Evolutionary conservation across 306 rosid genomes (phyloP).

Genomic region (Rubus idaeus): DNA sequence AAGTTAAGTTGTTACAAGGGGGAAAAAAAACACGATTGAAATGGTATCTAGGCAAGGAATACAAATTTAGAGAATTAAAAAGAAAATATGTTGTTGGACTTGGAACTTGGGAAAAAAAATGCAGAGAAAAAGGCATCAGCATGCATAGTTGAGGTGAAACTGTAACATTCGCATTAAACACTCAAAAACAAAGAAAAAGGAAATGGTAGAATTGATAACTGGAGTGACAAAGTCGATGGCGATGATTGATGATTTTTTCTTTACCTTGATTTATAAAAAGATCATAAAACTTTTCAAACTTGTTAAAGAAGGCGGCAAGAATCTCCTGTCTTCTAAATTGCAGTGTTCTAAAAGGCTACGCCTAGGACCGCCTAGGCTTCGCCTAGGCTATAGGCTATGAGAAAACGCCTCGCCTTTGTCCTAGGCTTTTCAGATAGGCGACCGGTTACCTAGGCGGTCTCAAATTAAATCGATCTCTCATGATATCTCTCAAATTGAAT

Average conservation of each 20-base stretch:
- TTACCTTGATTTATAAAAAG: slow-evolving; percentile 79
- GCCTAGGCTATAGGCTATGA: no score
- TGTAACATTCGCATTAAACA: neutral
- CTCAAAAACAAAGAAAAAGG: neutral
- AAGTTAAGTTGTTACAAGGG: neutral
- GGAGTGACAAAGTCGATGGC: neutral
- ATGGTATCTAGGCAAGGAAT: neutral
- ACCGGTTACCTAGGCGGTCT: no score
- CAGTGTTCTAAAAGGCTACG: no score
- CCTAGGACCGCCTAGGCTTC: no score
- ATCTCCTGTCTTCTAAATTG: no score
- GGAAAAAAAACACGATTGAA: neutral
- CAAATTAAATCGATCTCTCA: no score
- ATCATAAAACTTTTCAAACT: slow-evolving; percentile 63
- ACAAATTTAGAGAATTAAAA: neutral
- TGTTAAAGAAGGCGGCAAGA: slow-evolving; percentile 75
- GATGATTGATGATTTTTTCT: neutral
- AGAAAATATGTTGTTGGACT: neutral
- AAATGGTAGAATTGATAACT: slow-evolving; percentile 6
- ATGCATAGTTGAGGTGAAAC: neutral
- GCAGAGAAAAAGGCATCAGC: neutral
- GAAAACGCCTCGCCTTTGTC: no score
- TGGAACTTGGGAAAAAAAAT: neutral
- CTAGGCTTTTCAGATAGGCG: no score
- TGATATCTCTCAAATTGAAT: no score